Evolutionary conservation across 73 alveolate species (phyloP), one percentile per base, ranked within the genome.

Genomic region (Paramecium primaurelia): DNA sequence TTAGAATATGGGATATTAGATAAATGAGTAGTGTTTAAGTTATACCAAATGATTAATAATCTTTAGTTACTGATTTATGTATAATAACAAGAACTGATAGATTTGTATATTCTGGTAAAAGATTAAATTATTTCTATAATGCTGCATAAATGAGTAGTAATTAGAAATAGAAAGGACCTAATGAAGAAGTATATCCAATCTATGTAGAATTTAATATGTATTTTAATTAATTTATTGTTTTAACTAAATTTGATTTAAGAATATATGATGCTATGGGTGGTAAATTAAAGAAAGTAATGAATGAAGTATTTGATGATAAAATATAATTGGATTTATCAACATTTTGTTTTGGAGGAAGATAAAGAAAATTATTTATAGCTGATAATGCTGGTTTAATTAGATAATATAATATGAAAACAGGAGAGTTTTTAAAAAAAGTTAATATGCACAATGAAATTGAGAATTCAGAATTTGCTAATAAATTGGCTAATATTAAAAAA

Each of bases 1-100:
- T 96, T 38, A 94, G 99, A 94, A 93, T 97, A 12, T 97, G 99
- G 99, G 99, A 97, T 93, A 95, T 97, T 11, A 77, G 97, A 71
- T 83, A 93, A 14, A 93, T 95, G 90, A 90, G 93, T 38, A 94
- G 98, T 86, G 93, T 97, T 16, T 96, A 97, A 86, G 96, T 96
- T 6, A 95, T 97, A 22, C 95, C 98, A 1, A 98, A 97, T 64
- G 93, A 77, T 59, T 64, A 58, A 37, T 16, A 26, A 36, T 87
- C 87, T 2, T 11, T 87, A 14, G 86, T 87, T 20, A 87, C 93
- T 6, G 93, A 87, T 87, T 45, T 87, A 40, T 87, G 93, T 54
- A 64, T 87, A 42, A 59, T 87, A 26, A 87, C 93, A 18, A 59
- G 77, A 30, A 60, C 44, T 37, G 93, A 87, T 87, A 87, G 88